Percentiles rank a stretch among this genome's conserved stretches.
These are phyloP conservation scores for Inga leiocalycina DNA, from an alignment of 306 rosid genomes.

Conservation along the genomic window DNA sequence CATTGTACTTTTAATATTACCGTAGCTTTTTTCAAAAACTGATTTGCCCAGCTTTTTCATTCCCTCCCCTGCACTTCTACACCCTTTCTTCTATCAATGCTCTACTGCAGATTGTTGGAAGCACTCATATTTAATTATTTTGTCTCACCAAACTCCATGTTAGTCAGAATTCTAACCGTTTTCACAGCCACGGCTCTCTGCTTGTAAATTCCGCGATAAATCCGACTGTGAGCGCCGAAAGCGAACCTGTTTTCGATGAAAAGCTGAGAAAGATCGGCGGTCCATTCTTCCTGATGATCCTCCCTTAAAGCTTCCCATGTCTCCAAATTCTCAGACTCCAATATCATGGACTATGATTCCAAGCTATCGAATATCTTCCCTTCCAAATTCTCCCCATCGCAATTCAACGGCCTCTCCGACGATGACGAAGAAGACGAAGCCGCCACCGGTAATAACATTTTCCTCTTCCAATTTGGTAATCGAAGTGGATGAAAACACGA, in stretches of 20 bases:
- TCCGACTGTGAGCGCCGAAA: slow-evolving; percentile 85
- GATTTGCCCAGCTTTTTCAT: no score
- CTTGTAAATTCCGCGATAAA: slow-evolving; percentile 86
- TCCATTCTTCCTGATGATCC: slow-evolving; percentile 80
- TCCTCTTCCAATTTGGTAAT: slow-evolving; percentile 59
- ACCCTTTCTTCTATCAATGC: no score
- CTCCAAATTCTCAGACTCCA: slow-evolving; percentile 83
- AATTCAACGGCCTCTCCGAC: slow-evolving; percentile 42
- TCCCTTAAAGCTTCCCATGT: slow-evolving; percentile 74
- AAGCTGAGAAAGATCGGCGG: slow-evolving; percentile 82
- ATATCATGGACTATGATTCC: slow-evolving; percentile 89
- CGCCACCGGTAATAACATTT: slow-evolving; percentile 36
- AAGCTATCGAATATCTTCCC: slow-evolving; percentile 74
- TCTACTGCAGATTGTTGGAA: no score
- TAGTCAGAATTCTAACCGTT: slow-evolving; percentile 48
- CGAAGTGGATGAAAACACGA: slow-evolving; percentile 65
- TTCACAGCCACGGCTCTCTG: slow-evolving; percentile 93
- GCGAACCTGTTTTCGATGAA: slow-evolving; percentile 85
- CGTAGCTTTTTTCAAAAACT: no score
- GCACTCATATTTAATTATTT: no score
- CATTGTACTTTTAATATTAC: no score
- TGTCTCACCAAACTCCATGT: no score
- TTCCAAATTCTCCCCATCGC: slow-evolving; percentile 61
- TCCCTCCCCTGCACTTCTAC: no score
- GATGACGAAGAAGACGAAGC: slow-evolving; percentile 47